These are phyloP conservation scores for Pythium coloratum DNA, from an alignment of 352 stramenopile species.

Conservation along the genomic window DNA sequence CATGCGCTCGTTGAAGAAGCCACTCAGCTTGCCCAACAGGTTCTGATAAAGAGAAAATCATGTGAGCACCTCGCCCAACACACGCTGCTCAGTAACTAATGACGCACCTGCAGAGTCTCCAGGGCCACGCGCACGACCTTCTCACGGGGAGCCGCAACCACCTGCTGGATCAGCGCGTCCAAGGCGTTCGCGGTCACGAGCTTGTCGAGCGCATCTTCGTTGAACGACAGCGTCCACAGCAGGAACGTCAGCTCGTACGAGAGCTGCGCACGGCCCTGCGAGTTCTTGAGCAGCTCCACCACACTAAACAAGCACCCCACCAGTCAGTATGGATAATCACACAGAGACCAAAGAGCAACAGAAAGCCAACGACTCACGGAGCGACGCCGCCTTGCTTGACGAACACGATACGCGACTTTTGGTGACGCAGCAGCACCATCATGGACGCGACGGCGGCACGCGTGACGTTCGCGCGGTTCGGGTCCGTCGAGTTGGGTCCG, in stretches of 20 bases:
- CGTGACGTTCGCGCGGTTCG: slow-evolving; percentile 70
- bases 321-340: neutral
- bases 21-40: slow-evolving; percentile 74
- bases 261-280: slow-evolving; percentile 90
- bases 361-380: slow-evolving; percentile 54
- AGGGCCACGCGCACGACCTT: slow-evolving; percentile 97
- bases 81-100: neutral
- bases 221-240: slow-evolving; percentile 96
- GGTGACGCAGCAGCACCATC: slow-evolving; percentile 90
- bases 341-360: neutral
- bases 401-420: slow-evolving; percentile 90
- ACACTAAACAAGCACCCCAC: slow-evolving; percentile 31
- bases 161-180: slow-evolving; percentile 74
- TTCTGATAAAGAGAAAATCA: slow-evolving; percentile 34
- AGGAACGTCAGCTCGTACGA: slow-evolving; percentile 97
- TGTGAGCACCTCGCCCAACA: neutral
- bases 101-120: slow-evolving; percentile 83
- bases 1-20: slow-evolving; percentile 93
- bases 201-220: slow-evolving; percentile 76
- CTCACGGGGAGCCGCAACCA: slow-evolving; percentile 93
- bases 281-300: slow-evolving; percentile 74
- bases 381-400: slow-evolving; percentile 89
- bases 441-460: slow-evolving; percentile 89
- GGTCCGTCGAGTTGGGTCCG: slow-evolving; percentile 56
- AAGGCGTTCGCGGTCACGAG: slow-evolving; percentile 69